A percentile compares a stretch with the other conserved stretches of the same genome.
phyloP scores from a whole-genome alignment of 2,329 filamentous ascomycete species.

The Pleoardoris graminearum region DNA sequence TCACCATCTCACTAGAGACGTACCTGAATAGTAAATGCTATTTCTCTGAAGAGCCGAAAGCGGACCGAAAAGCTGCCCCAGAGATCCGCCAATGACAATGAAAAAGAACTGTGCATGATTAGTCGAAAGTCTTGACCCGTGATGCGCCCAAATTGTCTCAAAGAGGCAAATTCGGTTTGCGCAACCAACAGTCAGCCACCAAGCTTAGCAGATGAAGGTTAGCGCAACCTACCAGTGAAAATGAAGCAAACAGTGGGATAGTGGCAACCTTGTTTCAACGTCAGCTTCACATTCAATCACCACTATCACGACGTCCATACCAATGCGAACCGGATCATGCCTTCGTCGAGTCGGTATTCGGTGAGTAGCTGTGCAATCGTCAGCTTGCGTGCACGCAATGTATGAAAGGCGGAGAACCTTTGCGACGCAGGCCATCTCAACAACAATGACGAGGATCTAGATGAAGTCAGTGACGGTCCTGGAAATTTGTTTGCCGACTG shows the following conservation, averaged over 20 bases:
- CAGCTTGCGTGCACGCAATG: no score
- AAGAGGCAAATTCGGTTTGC: slow-evolving; percentile 1
- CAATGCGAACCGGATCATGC: slow-evolving; percentile 46
- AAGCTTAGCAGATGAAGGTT: slow-evolving; percentile 8
- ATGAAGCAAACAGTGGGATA: slow-evolving; percentile 43
- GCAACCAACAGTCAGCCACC: slow-evolving; percentile 16
- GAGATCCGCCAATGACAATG: slow-evolving; percentile 43
- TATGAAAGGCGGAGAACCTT: no score
- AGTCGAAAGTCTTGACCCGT: slow-evolving; percentile 6
- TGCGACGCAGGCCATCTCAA: slow-evolving; percentile 37
- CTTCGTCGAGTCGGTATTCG: slow-evolving; percentile 46
- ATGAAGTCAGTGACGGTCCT: slow-evolving; percentile 3
- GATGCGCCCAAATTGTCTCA: not conserved
- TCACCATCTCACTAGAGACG: not conserved
- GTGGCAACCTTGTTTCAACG: slow-evolving; percentile 35
- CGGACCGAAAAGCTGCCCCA: slow-evolving; percentile 58
- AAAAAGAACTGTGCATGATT: slow-evolving; percentile 21
- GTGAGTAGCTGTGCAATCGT: no score
- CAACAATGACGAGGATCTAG: slow-evolving; percentile 31
- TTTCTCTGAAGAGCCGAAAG: slow-evolving; percentile 29
- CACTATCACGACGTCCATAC: slow-evolving; percentile 23
- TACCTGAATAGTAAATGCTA: slow-evolving; percentile 31
- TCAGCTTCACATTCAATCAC: slow-evolving; percentile 18
- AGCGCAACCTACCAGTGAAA: slow-evolving; percentile 31
- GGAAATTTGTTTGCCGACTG: no score